phyloP scores from a whole-genome alignment of 208 protist species.

The Trypanosoma boissoni region DNA sequence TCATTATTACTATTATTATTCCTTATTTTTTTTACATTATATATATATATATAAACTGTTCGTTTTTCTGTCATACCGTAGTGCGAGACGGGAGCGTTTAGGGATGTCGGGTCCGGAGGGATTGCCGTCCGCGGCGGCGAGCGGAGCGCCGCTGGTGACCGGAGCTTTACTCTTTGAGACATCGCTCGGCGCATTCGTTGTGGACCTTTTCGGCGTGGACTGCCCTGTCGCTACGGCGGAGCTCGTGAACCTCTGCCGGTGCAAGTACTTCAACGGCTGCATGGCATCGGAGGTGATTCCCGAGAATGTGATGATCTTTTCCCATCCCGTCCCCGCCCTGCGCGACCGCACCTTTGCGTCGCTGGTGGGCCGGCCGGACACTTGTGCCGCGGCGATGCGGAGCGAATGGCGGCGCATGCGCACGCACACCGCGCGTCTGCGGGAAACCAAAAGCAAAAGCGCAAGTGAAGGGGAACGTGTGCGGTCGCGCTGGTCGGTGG shows the following conservation, averaged over 20 bases:
- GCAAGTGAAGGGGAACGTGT: no score
- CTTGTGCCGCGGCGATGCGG: neutral
- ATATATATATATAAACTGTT: neutral
- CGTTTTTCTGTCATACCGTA: no score
- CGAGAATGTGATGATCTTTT: conserved; percentile 64
- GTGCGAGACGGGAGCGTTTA: no score
- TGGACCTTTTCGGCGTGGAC: conserved; percentile 71
- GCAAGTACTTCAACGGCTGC: conserved; percentile 62
- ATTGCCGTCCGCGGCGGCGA: neutral
- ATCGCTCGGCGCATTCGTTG: conserved; percentile 47
- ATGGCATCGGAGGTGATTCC: conserved; percentile 63
- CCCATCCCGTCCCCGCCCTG: conserved; percentile 27
- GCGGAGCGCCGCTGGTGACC: conserved; percentile 13
- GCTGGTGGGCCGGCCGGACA: neutral
- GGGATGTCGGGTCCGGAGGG: neutral
- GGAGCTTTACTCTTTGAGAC: conserved; percentile 62
- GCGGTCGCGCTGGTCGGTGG: no score
- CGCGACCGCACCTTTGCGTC: conserved; percentile 14
- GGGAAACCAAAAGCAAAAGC: neutral
- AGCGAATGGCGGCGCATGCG: conserved; percentile 12
- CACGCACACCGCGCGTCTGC: neutral
- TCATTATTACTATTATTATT: conserved; percentile 9
- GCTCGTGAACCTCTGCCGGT: conserved; percentile 65
- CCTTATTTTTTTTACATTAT: neutral
- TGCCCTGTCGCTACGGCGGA: conserved; percentile 52